Evolutionary conservation across 106 monocot genomes (phyloP), one percentile per base, ranked within the genome.

Genomic region (Dioscorea dumetorum): DNA sequence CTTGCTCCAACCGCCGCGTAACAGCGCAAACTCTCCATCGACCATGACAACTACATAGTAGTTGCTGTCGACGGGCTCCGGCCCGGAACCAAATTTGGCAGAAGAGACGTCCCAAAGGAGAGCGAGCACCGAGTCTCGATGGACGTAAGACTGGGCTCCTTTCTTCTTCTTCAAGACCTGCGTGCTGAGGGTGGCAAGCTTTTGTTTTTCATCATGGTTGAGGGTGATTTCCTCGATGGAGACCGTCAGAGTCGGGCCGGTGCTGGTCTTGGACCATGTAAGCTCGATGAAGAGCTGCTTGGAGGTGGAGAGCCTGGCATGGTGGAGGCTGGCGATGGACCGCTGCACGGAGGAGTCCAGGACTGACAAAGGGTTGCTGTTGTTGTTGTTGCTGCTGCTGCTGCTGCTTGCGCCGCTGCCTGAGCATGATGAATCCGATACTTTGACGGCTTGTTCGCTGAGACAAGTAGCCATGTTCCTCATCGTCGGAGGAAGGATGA

Each of bases 391-490:
- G 41, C 5, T 41, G 41, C 41, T 41, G 41, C 41, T 6, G 34
- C 50, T 17, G 59, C 69, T 28, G 28, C 28, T 28, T 28, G 28
- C 49, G 61, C 65, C 67, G 78, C 67, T 41, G 73, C 76, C 67
- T 34, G 79, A 81, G 58, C 86, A 80, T 2, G 85, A 80, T 41
- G 75, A 63, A 64, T 90, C 80, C 22, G 90, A 79, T 11, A 91
- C 83, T 14, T 81, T 81, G 49, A 91, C 84, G 56, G 90, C 86
- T 24, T 81, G 78, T 58, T 87, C 84, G 79, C 65, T 77, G 81
- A 86, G 77, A 74, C 90, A 91, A 10, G 87, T 78, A 7, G 75
- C 87, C 23, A 91, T 70, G 67, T 83, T 81, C 60, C 71, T 86
- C 84, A 91, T 77, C 17, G 12, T 67, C 20, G 75, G 53, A 57